Evolutionary conservation across 2,329 filamentous ascomycete genomes (phyloP), one percentile per base, ranked within the genome.

Genomic region (Ilyonectria mors-panacis): DNA sequence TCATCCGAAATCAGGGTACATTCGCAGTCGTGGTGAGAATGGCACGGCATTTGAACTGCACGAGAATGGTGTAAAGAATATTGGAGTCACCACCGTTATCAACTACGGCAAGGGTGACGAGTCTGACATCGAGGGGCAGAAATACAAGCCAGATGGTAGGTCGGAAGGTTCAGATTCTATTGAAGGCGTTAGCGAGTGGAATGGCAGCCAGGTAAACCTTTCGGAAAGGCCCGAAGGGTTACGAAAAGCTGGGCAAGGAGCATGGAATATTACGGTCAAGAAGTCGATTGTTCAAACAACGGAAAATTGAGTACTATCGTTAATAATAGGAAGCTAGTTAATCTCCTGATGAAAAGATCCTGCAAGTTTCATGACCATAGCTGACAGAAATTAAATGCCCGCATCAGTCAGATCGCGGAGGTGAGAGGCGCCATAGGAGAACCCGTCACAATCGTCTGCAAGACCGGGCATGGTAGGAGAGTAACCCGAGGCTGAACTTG

Each of bases 61-160:
- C 8, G 56, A 66, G 4, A 66, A 58, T 12, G 4, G 48, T 23
- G 59, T 48, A 7, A 67, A 66, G 59, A 44, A 45, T 10, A 64
- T 70, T n/a, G 69, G 72, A 7, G 71, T 75, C n/a, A 76, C 74
- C 0, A 75, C 73, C 4, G 45, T 75, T 17, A 75, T 76, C 7
- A 65, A 73, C 9, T 68, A 75, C 10, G 70, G 65, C 12, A 37
- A n/a, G 23, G 4, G 13, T 19, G 57, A 59, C 13, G 39, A 26
- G 15, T 19, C 33, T 3, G 61, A 67, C 17, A 3, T 62, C 1
- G 59, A 69, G 30, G 35, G n/a, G 19, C 55, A 58, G 10, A 75
- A 63, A 19, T 26, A 61, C 42, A 71, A 71, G 30, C 62, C 47
- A 0, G 70, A 70, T 33, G 51, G 57, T 23, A 54, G 54, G 7